Conservation (phyloP, 805 yeast species). For the Yarrowia deformans region DNA sequence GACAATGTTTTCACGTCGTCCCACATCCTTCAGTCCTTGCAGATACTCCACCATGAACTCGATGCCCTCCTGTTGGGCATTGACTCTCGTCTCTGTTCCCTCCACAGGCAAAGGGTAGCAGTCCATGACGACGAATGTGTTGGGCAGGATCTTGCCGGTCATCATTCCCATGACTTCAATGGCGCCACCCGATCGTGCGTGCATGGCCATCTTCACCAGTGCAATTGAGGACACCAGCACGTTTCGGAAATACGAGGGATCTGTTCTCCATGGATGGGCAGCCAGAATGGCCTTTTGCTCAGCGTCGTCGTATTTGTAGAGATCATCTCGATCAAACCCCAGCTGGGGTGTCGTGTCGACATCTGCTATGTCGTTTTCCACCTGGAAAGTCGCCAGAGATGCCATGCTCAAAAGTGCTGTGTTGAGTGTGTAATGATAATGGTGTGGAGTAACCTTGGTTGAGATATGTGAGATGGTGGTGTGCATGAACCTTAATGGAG, state of each 20-base stretch:
- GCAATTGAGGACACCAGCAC: slow-evolving; percentile 78
- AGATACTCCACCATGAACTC: slow-evolving; percentile 92
- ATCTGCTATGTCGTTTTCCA: slow-evolving; percentile 47
- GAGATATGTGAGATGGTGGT: background rate
- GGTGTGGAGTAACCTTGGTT: background rate
- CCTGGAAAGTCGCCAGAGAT: slow-evolving; percentile 44
- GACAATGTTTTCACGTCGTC: slow-evolving; percentile 72
- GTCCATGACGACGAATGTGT: slow-evolving; percentile 67
- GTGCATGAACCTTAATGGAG: background rate
- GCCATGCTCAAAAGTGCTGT: background rate
- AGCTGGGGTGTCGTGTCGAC: slow-evolving; percentile 37
- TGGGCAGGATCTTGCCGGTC: slow-evolving; percentile 71
- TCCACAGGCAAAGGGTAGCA: slow-evolving; percentile 89
- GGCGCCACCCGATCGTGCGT: slow-evolving; percentile 82
- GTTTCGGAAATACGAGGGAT: slow-evolving; percentile 66
- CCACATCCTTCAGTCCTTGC: slow-evolving; percentile 60
- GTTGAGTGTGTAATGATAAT: background rate
- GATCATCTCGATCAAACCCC: slow-evolving; percentile 41
- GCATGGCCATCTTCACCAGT: slow-evolving; percentile 74
- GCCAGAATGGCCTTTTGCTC: slow-evolving; percentile 46
- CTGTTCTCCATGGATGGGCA: slow-evolving; percentile 53
- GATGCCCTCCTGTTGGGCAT: slow-evolving; percentile 91
- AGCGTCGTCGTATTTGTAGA: slow-evolving; percentile 47
- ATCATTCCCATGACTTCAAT: slow-evolving; percentile 96
- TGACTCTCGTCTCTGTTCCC: slow-evolving; percentile 95